phyloP scores from a whole-genome alignment of 805 yeast species.

The Candida verbasci region DNA sequence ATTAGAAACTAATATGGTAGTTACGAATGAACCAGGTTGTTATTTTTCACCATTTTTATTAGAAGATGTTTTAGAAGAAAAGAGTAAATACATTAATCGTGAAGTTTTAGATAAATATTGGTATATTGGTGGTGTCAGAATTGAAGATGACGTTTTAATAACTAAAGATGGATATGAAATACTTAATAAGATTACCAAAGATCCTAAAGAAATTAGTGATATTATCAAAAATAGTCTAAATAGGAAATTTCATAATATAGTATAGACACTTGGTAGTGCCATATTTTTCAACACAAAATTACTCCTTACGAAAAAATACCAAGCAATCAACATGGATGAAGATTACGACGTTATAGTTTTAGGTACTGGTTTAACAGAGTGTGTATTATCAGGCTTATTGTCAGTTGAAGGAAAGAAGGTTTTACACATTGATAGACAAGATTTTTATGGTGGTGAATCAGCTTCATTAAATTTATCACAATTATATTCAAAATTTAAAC shows the following conservation, averaged over 20 bases:
- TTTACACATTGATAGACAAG: conserved; percentile 92
- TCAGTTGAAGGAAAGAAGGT: conserved; percentile 99
- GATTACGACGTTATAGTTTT: conserved; percentile 94
- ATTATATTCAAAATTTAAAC: conserved; percentile 79
- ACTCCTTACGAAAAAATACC: no score
- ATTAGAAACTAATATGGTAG: conserved; percentile 71
- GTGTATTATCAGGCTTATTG: conserved; percentile 87
- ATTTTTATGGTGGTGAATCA: conserved; percentile 92
- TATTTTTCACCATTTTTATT: conserved; percentile 84
- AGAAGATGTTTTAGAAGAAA: conserved; percentile 50
- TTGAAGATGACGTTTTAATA: conserved; percentile 87
- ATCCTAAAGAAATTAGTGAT: conserved; percentile 73
- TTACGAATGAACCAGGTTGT: conserved; percentile 94
- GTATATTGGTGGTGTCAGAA: conserved; percentile 95
- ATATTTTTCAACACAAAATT: no score
- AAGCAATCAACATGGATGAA: conserved; percentile 68
- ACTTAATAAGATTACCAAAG: conserved; percentile 77
- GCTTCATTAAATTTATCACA: conserved; percentile 75
- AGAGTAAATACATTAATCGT: conserved; percentile 55
- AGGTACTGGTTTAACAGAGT: conserved; percentile 95
- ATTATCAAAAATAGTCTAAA: conserved; percentile 70
- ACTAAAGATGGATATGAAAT: conserved; percentile 76
- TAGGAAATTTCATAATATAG: conserved; percentile 61
- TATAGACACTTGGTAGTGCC: conserved; percentile 17
- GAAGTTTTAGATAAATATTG: conserved; percentile 71